These are phyloP conservation scores for Hypoxylon sp. DNA, from an alignment of 2,329 filamentous ascomycete genomes.

Conservation along the genomic window DNA sequence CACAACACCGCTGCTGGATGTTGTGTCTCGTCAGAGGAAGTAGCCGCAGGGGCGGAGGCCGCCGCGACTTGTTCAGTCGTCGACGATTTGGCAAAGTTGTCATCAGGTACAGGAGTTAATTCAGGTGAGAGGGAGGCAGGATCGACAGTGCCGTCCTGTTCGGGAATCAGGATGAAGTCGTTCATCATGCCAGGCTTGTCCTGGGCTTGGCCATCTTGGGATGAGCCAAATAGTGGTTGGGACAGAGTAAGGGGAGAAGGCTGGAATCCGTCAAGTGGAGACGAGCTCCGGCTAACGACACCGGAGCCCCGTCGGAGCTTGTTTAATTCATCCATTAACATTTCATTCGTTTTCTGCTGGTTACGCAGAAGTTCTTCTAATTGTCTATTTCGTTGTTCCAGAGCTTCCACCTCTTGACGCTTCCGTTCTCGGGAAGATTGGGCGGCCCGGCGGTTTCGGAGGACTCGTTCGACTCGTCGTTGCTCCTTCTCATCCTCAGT, in stretches of 20 bases:
- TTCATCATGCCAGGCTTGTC: slow-evolving; percentile 59
- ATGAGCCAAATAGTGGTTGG: slow-evolving; percentile 69
- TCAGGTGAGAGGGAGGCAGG: slow-evolving; percentile 74
- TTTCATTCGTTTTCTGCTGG: slow-evolving; percentile 68
- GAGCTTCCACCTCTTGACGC: slow-evolving; percentile 86
- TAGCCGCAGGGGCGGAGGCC: slow-evolving; percentile 52
- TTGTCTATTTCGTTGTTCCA: slow-evolving; percentile 81
- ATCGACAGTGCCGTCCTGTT: slow-evolving; percentile 68
- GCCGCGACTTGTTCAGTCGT: slow-evolving; percentile 45
- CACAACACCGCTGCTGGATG: slow-evolving; percentile 99
- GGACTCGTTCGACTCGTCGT: slow-evolving; percentile 94
- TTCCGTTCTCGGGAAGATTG: slow-evolving; percentile 97
- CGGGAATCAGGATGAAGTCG: slow-evolving; percentile 61
- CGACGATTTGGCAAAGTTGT: slow-evolving; percentile 49
- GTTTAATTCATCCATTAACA: slow-evolving; percentile 66
- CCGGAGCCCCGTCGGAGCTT: slow-evolving; percentile 64
- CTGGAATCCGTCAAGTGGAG: slow-evolving; percentile 61
- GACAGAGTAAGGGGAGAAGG: slow-evolving; percentile 70
- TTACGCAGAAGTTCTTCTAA: slow-evolving; percentile 75
- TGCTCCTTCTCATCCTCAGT: slow-evolving; percentile 99
- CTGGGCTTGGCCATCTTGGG: slow-evolving; percentile 47
- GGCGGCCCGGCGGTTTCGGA: slow-evolving; percentile 94
- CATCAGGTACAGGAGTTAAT: slow-evolving; percentile 67
- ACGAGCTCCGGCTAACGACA: slow-evolving; percentile 59
- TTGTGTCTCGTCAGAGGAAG: slow-evolving; percentile 95